phyloP scores from a whole-genome alignment of 148 eudicot genomes.

The Chenopodium suecicum region DNA sequence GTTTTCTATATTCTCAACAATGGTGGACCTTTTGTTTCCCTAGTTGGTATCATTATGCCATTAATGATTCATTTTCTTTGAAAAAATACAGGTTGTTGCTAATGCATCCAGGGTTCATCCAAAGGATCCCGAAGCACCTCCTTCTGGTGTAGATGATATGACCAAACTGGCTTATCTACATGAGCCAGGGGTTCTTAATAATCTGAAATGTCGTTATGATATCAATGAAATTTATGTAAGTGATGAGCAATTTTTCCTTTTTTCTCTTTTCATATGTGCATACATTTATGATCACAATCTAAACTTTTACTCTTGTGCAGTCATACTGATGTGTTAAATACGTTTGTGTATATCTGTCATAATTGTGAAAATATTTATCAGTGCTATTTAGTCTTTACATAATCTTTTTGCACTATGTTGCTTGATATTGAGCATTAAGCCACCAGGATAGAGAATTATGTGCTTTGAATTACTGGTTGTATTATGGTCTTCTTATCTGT shows the following conservation, averaged over 20 bases:
- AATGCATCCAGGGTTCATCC: constrained; percentile 45
- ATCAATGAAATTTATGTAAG: constrained; percentile 67
- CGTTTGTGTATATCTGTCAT: background rate
- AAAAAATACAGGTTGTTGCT: constrained; percentile 41
- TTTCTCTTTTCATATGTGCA: constrained; percentile 1
- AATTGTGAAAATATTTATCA: background rate
- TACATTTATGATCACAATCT: background rate
- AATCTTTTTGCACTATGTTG: background rate
- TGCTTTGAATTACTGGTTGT: background rate
- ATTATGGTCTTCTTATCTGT: background rate
- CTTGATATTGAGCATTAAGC: background rate
- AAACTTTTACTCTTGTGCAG: background rate
- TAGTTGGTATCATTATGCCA: no score
- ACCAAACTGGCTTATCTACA: constrained; percentile 75
- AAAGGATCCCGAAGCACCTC: constrained; percentile 65
- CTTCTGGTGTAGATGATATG: constrained; percentile 73
- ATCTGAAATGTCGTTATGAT: constrained; percentile 62
- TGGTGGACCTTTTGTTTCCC: background rate
- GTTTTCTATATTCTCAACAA: background rate
- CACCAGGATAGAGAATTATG: background rate
- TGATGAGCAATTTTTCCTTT: constrained; percentile 5
- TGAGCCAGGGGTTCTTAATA: constrained; percentile 75
- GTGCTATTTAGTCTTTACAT: background rate
- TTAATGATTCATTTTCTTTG: constrained; percentile 3
- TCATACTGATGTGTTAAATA: background rate